These are phyloP conservation scores for Pecoramyces ruminantium DNA, from an alignment of 192 early-diverging fungal species.

Conservation along the genomic window DNA sequence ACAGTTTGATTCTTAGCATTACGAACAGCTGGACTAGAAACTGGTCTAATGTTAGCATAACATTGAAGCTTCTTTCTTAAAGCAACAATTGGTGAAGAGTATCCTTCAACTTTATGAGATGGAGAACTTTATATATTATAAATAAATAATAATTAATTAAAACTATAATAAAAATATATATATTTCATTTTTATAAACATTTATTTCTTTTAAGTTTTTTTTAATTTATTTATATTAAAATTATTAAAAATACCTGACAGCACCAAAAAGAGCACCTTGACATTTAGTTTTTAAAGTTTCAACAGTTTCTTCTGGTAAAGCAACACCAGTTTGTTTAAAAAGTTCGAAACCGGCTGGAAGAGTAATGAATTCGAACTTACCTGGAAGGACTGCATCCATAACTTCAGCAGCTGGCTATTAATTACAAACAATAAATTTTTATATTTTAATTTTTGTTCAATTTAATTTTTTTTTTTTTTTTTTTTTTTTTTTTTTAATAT, in stretches of 20 bases:
- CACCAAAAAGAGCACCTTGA: constrained; percentile 88
- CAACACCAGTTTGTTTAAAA: constrained; percentile 83
- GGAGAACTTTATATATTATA: constrained; percentile 58
- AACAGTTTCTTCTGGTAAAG: constrained; percentile 78
- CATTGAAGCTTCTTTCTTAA: constrained; percentile 86
- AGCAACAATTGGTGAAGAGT: constrained; percentile 94
- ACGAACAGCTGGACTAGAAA: constrained; percentile 36
- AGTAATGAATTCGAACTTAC: constrained; percentile 55
- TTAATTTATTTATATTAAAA: no score
- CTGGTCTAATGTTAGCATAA: constrained; percentile 94
- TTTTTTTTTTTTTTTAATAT: not conserved
- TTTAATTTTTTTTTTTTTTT: not conserved
- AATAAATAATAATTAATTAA: no score
- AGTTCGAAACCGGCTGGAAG: constrained; percentile 91
- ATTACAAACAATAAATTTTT: not conserved
- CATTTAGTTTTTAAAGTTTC: constrained; percentile 62
- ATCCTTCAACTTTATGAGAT: constrained; percentile 93
- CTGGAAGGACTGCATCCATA: constrained; percentile 50
- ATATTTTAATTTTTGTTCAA: no score
- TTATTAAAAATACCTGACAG: constrained; percentile 80
- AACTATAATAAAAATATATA: no score
- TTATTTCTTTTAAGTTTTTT: not conserved
- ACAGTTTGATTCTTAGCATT: constrained; percentile 31
- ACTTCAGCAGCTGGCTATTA: constrained; percentile 69
- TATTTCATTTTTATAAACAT: not conserved